phyloP scores from a whole-genome alignment of 2,329 filamentous ascomycete species.

The Exserohilum rostratum region DNA sequence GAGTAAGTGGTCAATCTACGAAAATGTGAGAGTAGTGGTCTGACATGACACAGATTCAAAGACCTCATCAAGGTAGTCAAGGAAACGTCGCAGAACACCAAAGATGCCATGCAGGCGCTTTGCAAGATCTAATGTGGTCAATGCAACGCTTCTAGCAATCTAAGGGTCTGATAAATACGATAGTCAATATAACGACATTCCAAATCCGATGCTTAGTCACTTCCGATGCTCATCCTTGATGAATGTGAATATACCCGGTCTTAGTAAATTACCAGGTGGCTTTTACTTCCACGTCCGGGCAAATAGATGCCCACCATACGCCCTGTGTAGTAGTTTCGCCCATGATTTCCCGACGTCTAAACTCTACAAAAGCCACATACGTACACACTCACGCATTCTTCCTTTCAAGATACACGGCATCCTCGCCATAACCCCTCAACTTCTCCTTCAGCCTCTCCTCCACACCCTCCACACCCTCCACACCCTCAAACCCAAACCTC shows the following conservation, averaged over 20 bases:
- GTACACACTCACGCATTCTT: conserved; percentile 2
- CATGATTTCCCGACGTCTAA: too few species aligned
- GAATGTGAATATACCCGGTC: neutral
- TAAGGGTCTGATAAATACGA: too few species aligned
- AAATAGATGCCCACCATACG: neutral
- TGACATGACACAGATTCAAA: conserved; percentile 62
- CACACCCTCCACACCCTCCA: neutral
- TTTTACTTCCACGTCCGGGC: neutral
- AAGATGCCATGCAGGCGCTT: conserved; percentile 68
- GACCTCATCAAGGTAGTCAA: conserved; percentile 78
- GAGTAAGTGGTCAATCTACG: conserved; percentile 51
- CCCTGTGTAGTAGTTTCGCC: neutral
- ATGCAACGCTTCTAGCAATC: too few species aligned
- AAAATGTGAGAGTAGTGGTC: neutral
- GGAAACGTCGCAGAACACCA: conserved; percentile 74
- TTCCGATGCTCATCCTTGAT: neutral
- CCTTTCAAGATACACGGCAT: conserved; percentile 22
- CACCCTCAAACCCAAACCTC: conserved; percentile 24
- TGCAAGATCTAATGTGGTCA: conserved; percentile 66
- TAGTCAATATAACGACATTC: neutral
- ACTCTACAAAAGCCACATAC: neutral
- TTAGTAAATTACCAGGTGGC: neutral
- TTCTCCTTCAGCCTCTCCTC: conserved; percentile 14
- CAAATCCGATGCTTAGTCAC: neutral
- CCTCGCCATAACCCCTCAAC: conserved; percentile 20